Evolutionary conservation across 148 eudicot species (phyloP), one percentile per base, ranked within the genome.

Genomic region (Pharnaceum exiguum): DNA sequence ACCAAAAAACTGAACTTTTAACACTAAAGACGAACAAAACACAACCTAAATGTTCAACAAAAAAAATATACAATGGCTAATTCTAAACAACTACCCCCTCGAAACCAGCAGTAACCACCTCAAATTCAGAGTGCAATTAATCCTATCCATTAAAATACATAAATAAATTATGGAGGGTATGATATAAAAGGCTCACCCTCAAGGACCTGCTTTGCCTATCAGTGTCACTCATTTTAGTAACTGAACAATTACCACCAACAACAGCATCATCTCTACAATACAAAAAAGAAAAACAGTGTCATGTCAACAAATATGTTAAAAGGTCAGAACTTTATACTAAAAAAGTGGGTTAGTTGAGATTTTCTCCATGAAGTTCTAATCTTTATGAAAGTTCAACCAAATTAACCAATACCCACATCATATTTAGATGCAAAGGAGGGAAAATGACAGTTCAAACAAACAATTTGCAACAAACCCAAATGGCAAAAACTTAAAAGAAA

Each of bases 141-240:
- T n/a, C n/a, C n/a, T n/a, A n/a, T n/a, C n/a, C n/a, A n/a, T n/a
- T n/a, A n/a, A n/a, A n/a, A n/a, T n/a, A n/a, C n/a, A n/a, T n/a
- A n/a, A n/a, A n/a, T 40, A 10, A 1, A 22, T 10, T n/a, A 2
- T 0, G 15, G 12, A 7, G 0, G 17, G 11, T 36, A 19, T 22
- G 35, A 2, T 25, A 13, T 16, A 39, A 1, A 24, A 46, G n/a
- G n/a, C 69, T 70, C 59, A 51, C 74, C 69, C 64, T 52, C 25
- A 50, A 53, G 15, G 69, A 59, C 53, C 52, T 28, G 58, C 68
- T 57, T 18, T 63, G 65, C 4, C 27, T 36, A 24, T 50, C 59
- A 63, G 30, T 60, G 39, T 57, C 65, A 57, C 40, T 58, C 36
- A 70, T 48, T 45, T 12, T 16, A 33, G 17, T 16, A 12, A 26